Evolutionary conservation across 257 asterid genomes (phyloP).

Genomic region (Solanum megistacrolobum): DNA sequence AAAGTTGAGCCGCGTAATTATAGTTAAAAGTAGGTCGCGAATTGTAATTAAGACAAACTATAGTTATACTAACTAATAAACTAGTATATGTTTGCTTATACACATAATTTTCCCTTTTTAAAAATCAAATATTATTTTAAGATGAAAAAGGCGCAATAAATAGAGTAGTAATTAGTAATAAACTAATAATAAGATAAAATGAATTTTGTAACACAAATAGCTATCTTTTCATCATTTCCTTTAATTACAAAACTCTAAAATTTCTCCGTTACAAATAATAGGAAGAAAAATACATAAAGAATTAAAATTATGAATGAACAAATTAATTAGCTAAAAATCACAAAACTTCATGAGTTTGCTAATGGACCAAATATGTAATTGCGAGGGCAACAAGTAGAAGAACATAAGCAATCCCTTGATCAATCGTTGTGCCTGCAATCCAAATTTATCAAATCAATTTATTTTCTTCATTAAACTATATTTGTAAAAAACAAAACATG

Average conservation of each 20-base stretch:
- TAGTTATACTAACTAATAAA: too few species aligned
- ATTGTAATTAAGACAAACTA: too few species aligned
- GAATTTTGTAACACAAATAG: not conserved
- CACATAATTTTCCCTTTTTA: too few species aligned
- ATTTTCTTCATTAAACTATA: not conserved
- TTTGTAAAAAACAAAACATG: not conserved
- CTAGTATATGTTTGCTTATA: too few species aligned
- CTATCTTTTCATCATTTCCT: not conserved
- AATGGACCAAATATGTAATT: conserved; percentile 44
- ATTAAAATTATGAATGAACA: not conserved
- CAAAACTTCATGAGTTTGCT: not conserved
- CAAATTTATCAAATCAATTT: not conserved
- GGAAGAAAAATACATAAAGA: conserved; percentile 6
- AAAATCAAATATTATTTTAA: not conserved
- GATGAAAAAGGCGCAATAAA: not conserved
- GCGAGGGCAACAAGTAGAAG: conserved; percentile 52
- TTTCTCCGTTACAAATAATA: not conserved
- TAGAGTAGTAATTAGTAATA: not conserved
- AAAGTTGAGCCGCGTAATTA: too few species aligned
- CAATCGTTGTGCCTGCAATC: conserved; percentile 46
- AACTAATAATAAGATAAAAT: not conserved
- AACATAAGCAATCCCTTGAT: conserved; percentile 61
- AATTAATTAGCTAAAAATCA: not conserved
- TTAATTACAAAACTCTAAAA: not conserved
- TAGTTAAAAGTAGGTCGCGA: too few species aligned